A percentile compares a stretch with the other conserved stretches of the same genome.
phyloP scores from a whole-genome alignment of 306 rosid genomes.

The Lablab purpureus region DNA sequence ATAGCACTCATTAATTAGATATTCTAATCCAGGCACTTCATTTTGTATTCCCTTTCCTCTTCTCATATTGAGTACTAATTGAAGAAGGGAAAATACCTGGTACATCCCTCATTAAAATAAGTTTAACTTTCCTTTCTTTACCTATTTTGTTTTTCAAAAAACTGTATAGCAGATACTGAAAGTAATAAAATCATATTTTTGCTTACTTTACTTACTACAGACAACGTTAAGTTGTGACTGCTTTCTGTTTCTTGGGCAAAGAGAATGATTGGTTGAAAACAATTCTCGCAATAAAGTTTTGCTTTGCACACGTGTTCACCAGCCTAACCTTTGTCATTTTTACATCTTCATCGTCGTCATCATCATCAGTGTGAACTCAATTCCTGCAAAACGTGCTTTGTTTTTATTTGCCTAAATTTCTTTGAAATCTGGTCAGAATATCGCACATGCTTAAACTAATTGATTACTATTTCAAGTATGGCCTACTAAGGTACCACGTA shows the following conservation, averaged over 20 bases:
- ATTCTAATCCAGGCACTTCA: neutral
- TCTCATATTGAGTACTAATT: neutral
- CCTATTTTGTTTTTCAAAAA: neutral
- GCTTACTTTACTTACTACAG: neutral
- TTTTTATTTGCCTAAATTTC: neutral
- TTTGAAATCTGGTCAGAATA: slow-evolving; percentile 43
- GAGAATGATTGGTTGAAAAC: neutral
- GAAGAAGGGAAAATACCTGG: neutral
- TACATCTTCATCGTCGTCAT: slow-evolving; percentile 19
- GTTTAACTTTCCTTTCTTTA: neutral
- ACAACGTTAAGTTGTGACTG: neutral
- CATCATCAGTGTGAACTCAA: slow-evolving; percentile 17
- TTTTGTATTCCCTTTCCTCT: neutral
- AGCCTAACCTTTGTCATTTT: slow-evolving; percentile 24
- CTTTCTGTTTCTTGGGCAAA: neutral
- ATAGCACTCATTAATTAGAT: neutral
- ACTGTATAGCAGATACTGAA: neutral
- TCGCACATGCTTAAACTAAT: slow-evolving; percentile 45
- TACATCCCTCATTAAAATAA: neutral
- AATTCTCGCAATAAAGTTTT: neutral
- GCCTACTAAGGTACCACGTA: neutral
- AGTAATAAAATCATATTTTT: neutral
- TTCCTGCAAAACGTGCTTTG: slow-evolving; percentile 35
- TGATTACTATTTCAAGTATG: slow-evolving; percentile 45
- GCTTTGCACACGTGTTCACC: slow-evolving; percentile 19